Evolutionary conservation across 2,329 filamentous ascomycete species (phyloP), one percentile per base, ranked within the genome.

Genomic region (Alternaria sp.): DNA sequence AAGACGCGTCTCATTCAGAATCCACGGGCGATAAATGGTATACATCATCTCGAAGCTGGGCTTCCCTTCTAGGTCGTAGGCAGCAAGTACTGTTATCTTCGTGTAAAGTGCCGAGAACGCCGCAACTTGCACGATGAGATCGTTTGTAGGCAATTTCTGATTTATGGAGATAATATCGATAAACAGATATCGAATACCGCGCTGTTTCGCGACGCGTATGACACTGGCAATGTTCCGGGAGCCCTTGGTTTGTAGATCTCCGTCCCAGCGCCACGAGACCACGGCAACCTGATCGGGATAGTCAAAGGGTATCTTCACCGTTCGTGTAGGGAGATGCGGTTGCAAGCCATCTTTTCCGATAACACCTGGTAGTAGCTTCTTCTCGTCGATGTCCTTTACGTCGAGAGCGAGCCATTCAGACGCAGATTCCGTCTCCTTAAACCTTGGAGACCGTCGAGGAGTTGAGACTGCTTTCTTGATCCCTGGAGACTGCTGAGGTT

Each of bases 121-220:
- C 22, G 4, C 38, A 20, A 41, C 18, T 12, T 22, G 38, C 4
- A 6, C 6, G 38, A 41, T 41, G 5, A 41, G 18, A 5, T 22
- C 18, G 18, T 3, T 3, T 0, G 1, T 0, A 22, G 18, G 18
- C 38, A 41, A 7, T 5, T 1, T 16, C 1, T 41, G 38, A 4
- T 41, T 18, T 4, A 41, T 41, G 5, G 38, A 20, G 38, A 41
- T 41, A 4, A 22, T 16, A 3, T 41, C 38, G 5, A 41, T 41
- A 18, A 41, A 41, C 4, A 41, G 9, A 22, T 41, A 41, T 41
- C 38, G 38, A 3, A 22, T 41, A 7, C 9, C 38, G 6, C 38
- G 38, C 38, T 3, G 38, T 4, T 41, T 41, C 3, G 18, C 38
- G 6, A 9, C 9, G 11, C 1, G 5, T 22, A 41, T 1, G 1